phyloP scores from a whole-genome alignment of 2,329 filamentous ascomycete genomes.

The Talaromyces atroroseus region DNA sequence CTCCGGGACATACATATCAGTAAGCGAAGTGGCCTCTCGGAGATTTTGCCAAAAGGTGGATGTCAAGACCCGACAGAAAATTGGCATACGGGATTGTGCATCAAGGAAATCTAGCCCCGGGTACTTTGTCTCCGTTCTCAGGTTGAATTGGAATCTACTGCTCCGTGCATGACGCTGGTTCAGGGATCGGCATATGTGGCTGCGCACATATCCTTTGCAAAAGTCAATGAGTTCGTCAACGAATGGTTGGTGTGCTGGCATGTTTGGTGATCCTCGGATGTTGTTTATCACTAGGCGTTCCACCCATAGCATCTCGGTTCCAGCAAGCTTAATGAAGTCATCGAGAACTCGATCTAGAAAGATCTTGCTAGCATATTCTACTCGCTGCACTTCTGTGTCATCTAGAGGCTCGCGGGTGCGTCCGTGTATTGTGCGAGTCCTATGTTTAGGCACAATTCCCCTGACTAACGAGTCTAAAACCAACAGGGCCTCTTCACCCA shows the following conservation, averaged over 20 bases:
- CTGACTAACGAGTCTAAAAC: constrained; percentile 19
- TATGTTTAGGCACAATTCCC: constrained; percentile 11
- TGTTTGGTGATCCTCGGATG: constrained; percentile 16
- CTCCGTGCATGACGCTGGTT: neutral
- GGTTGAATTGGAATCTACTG: neutral
- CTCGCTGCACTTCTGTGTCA: constrained; percentile 52
- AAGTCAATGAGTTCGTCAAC: constrained; percentile 18
- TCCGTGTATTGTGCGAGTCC: constrained; percentile 36
- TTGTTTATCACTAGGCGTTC: constrained; percentile 22
- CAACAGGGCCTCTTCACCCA: constrained; percentile 56
- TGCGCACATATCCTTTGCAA: constrained; percentile 29
- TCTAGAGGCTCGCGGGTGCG: constrained; percentile 46
- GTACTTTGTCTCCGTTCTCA: neutral
- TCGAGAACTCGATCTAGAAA: constrained; percentile 46
- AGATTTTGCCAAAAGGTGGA: constrained; percentile 26
- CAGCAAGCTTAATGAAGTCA: constrained; percentile 28
- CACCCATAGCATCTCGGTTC: constrained; percentile 37
- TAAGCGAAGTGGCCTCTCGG: constrained; percentile 5
- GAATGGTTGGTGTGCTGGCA: constrained; percentile 14
- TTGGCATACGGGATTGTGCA: constrained; percentile 16
- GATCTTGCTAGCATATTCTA: constrained; percentile 54
- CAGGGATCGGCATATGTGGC: constrained; percentile 23
- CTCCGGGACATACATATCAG: neutral
- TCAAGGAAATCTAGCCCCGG: constrained; percentile 11
- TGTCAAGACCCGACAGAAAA: constrained; percentile 25